Conservation (phyloP, 768 basidiomycete genomes). For the Calocybe cyanea region DNA sequence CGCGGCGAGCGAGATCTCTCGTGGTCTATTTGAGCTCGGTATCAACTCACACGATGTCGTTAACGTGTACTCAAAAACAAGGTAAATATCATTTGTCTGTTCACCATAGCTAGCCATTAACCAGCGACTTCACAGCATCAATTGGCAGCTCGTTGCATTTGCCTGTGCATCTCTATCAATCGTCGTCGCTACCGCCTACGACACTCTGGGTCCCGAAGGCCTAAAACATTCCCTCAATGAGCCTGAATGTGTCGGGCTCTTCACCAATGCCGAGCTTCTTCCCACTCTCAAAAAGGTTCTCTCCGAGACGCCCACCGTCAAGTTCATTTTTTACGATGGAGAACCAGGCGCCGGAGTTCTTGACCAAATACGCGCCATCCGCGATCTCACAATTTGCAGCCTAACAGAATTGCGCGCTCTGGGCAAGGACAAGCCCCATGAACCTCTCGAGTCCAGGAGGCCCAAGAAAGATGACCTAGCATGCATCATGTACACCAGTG, state of each 20-base stretch:
- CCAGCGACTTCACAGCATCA: constrained; percentile 41
- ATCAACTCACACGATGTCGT: constrained; percentile 69
- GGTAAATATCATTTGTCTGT: constrained; percentile 36
- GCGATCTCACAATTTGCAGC: constrained; percentile 59
- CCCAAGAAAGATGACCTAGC: constrained; percentile 42
- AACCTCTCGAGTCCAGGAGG: constrained; percentile 43
- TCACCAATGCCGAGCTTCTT: constrained; percentile 91
- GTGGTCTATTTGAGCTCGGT: constrained; percentile 71
- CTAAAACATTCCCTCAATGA: constrained; percentile 85
- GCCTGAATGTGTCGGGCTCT: constrained; percentile 78
- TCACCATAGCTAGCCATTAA: constrained; percentile 11
- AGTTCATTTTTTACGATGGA: constrained; percentile 85
- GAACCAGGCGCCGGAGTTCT: constrained; percentile 47
- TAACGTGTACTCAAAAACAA: constrained; percentile 89
- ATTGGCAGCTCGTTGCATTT: constrained; percentile 88
- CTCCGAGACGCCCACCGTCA: constrained; percentile 67
- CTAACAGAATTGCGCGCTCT: constrained; percentile 68
- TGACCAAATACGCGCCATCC: constrained; percentile 51
- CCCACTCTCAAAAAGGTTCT: constrained; percentile 72
- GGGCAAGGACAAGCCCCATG: constrained; percentile 55
- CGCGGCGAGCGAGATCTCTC: constrained; percentile 58
- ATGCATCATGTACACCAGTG: constrained; percentile 73
- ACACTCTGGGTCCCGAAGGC: constrained; percentile 87
- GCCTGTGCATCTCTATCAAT: constrained; percentile 76
- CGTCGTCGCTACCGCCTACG: constrained; percentile 92